These are phyloP conservation scores for Fusarium austroafricanum DNA, from an alignment of 2,329 filamentous ascomycete genomes.

Conservation along the genomic window DNA sequence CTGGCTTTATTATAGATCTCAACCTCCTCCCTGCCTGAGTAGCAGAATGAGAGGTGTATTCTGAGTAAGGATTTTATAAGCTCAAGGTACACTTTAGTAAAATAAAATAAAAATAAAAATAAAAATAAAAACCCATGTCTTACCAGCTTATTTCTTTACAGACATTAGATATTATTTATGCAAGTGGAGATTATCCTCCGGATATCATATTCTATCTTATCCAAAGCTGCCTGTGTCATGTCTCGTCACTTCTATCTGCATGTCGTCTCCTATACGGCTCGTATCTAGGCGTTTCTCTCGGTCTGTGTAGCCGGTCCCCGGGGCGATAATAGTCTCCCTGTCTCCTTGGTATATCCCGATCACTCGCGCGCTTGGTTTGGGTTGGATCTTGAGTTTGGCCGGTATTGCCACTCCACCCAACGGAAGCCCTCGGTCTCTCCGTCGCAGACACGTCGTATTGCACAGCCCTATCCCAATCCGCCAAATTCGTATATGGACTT, in stretches of 20 bases:
- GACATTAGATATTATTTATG: neutral
- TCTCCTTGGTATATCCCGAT: neutral
- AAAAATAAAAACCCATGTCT: no score
- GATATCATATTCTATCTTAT: slow-evolving; percentile 42
- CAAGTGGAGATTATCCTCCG: slow-evolving; percentile 30
- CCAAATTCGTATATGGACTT: slow-evolving; percentile 78
- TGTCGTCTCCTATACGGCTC: slow-evolving; percentile 31
- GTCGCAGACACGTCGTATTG: slow-evolving; percentile 67
- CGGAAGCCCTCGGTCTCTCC: neutral
- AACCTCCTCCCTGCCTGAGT: no score
- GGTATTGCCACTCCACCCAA: neutral
- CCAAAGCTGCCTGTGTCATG: slow-evolving; percentile 5
- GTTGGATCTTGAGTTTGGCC: neutral
- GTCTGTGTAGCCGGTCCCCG: slow-evolving; percentile 3
- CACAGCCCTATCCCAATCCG: slow-evolving; percentile 83
- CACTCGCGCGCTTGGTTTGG: neutral
- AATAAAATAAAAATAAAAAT: no score
- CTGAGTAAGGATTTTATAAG: no score
- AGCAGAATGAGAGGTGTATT: no score
- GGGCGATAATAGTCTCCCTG: slow-evolving; percentile 48
- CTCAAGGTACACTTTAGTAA: no score
- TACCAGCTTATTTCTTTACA: no score
- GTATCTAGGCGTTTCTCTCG: slow-evolving; percentile 18
- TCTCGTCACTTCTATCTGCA: neutral
- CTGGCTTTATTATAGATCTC: no score